Evolutionary conservation across 2,329 filamentous ascomycete genomes (phyloP).

Genomic region (Hypomyces perniciosus): DNA sequence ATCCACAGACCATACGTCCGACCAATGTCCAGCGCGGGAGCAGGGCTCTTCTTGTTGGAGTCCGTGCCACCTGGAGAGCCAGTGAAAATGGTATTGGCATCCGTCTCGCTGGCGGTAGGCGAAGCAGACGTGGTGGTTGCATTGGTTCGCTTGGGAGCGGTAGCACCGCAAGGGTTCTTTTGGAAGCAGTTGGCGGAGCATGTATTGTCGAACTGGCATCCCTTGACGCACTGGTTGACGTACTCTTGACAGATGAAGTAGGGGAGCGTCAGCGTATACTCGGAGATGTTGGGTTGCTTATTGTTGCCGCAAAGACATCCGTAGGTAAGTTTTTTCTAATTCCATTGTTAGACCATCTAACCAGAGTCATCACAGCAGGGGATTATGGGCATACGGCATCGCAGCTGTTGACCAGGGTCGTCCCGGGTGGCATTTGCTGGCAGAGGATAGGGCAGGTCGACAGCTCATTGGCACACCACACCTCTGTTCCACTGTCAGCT

Average conservation of each 20-base stretch:
- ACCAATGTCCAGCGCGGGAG: constrained; percentile 27
- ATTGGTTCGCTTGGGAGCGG: constrained; percentile 56
- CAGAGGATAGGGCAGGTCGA: constrained; percentile 68
- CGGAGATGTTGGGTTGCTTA: constrained; percentile 62
- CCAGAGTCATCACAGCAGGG: not conserved
- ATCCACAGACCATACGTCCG: constrained; percentile 33
- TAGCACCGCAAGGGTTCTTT: constrained; percentile 68
- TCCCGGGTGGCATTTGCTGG: constrained; percentile 49
- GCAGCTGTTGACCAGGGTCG: constrained; percentile 57
- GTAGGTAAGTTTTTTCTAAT: constrained; percentile 56
- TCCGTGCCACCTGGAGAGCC: constrained; percentile 20
- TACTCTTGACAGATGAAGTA: constrained; percentile 70
- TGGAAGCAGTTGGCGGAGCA: constrained; percentile 57
- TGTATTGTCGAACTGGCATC: constrained; percentile 48
- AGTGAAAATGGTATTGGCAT: constrained; percentile 34
- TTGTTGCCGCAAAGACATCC: constrained; percentile 65
- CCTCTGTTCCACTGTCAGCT: constrained; percentile 33
- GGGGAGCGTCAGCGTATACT: constrained; percentile 73
- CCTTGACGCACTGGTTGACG: constrained; percentile 60
- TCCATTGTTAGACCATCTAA: not conserved
- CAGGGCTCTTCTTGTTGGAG: constrained; percentile 22
- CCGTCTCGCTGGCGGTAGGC: constrained; percentile 30
- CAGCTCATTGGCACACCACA: constrained; percentile 61
- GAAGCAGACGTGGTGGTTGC: constrained; percentile 36
- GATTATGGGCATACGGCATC: constrained; percentile 46